phyloP scores from a whole-genome alignment of 805 yeast species.

The Lipomyces lipofer region DNA sequence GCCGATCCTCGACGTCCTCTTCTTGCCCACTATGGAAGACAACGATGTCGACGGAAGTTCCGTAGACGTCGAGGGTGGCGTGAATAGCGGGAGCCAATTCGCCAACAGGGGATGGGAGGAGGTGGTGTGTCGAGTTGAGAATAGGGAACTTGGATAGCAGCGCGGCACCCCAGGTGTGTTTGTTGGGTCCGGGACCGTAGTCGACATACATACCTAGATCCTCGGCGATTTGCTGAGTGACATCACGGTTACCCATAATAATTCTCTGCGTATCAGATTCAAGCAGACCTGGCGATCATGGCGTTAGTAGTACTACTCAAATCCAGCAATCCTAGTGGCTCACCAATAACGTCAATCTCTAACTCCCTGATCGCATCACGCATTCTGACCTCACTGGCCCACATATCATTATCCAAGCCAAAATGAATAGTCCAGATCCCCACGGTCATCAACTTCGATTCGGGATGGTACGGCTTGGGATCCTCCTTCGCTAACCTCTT shows the following conservation, averaged over 20 bases:
- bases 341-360: conserved; percentile 74
- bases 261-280: conserved; percentile 94
- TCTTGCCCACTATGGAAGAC: conserved; percentile 99
- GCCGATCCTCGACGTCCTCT: conserved; percentile 91
- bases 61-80: conserved; percentile 91
- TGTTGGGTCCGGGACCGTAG: conserved; percentile 96
- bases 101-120: conserved; percentile 95
- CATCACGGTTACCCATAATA: conserved; percentile 92
- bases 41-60: conserved; percentile 82
- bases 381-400: conserved; percentile 95
- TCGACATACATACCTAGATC: conserved; percentile 93
- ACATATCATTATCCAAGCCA: conserved; percentile 95
- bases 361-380: conserved; percentile 76
- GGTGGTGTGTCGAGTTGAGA: conserved; percentile 81
- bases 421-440: conserved; percentile 99
- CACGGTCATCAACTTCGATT: conserved; percentile 74
- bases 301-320: too few species aligned
- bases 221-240: conserved; percentile 87
- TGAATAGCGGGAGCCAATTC: conserved; percentile 98
- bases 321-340: not conserved
- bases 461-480: conserved; percentile 68
- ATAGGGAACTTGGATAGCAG: conserved; percentile 93
- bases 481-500: conserved; percentile 58
- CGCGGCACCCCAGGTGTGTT: conserved; percentile 98
- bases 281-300: conserved; percentile 58